Base-by-base conservation (phyloP, 768 basidiomycete species). In the Epithele typhae region DNA sequence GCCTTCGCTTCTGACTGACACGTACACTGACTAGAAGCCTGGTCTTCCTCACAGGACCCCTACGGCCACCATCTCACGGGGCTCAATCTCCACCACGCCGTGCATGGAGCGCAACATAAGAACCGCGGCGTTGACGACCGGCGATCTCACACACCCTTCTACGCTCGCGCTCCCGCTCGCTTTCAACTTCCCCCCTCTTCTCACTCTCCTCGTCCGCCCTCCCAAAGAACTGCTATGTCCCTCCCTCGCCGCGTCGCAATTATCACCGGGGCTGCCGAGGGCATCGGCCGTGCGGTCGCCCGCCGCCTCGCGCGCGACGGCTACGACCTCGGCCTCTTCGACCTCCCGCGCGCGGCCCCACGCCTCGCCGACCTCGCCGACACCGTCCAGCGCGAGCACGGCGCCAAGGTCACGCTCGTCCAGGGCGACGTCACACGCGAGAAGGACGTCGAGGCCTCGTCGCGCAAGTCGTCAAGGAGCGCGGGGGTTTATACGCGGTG, bases 401-500 rank as follows among this genome's bases (percentile, higher is more conserved):
- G 59, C 3, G 55, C 57, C 25, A 57, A 48, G 43, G 53, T 61
- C 7, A 42, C 57, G 4, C 18, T 53, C 23, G 58, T 68, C 8
- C 46, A 63, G 8, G 73, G 61, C 2, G 75, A 80, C 50, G 73
- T 80, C 3, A 58, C 65, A 40, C 40, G 51, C 42, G 56, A 79
- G 43, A 53, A 52, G 1, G 66, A 75, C 7, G 76, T 79, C 2
- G 60, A 69, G 45, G 22, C 5, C 65, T 78, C 61, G 59, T 81
- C 2, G 60, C 62, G 3, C 42, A 43, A 0, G 55, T 58, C 11
- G 55, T 60, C 1, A 33, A 59, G 6, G 51, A 55, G 9, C 60
- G 77, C 8, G 77, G 76, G 2, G 57, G 69, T 3, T 49, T 81
- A 17, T 73, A 78, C 49, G 74, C 76, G 25, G 78, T 78, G 39